phyloP scores from a whole-genome alignment of 2,329 filamentous ascomycete species.

The Arthroderma sp. region DNA sequence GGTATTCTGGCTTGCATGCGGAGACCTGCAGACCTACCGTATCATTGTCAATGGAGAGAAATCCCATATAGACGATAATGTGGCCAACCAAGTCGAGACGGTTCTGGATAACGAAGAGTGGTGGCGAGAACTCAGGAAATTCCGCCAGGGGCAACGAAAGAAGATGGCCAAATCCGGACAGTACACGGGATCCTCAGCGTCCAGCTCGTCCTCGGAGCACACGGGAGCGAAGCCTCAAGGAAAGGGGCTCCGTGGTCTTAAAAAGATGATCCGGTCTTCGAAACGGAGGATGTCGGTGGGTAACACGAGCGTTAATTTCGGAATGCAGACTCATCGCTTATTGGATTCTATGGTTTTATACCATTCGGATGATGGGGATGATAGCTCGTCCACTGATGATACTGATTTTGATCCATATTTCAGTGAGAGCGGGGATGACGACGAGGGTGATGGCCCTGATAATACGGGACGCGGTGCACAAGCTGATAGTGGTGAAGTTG shows the following conservation, averaged over 20 bases:
- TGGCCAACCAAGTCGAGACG: conserved; percentile 49
- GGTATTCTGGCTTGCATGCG: conserved; percentile 71
- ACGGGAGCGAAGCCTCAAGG: conserved; percentile 28
- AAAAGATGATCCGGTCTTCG: conserved; percentile 49
- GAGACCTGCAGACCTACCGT: conserved; percentile 59
- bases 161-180: conserved; percentile 10
- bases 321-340: conserved; percentile 63
- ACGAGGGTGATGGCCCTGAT: conserved; percentile 4
- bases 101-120: conserved; percentile 60
- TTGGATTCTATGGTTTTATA: conserved; percentile 47
- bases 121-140: conserved; percentile 62
- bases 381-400: conserved; percentile 29
- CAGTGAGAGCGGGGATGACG: conserved; percentile 23
- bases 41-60: conserved; percentile 59
- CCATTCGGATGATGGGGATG: conserved; percentile 31
- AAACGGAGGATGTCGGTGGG: conserved; percentile 38
- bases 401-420: conserved; percentile 30
- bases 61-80: conserved; percentile 38
- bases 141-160: conserved; percentile 19
- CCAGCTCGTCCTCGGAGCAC: conserved; percentile 38
- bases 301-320: conserved; percentile 51
- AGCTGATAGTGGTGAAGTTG: no score
- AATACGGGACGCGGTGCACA: background rate
- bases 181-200: conserved; percentile 12
- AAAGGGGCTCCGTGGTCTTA: conserved; percentile 45